Evolutionary conservation across 352 stramenopile genomes (phyloP).

Genomic region (Thalassiosira ordinaria): DNA sequence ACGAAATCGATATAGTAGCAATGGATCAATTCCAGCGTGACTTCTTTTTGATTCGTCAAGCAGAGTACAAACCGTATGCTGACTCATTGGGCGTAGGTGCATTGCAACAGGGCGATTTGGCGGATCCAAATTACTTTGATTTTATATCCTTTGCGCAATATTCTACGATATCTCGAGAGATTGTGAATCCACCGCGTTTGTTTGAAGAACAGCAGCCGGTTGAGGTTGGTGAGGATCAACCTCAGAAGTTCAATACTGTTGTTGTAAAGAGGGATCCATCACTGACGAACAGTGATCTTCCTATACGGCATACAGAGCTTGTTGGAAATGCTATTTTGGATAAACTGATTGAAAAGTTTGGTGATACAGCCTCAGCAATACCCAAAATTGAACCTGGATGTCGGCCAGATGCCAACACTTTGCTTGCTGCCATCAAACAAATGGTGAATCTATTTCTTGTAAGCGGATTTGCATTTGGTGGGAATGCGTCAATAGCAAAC

Average conservation of each 20-base stretch:
- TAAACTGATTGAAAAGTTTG: slow-evolving; percentile 72
- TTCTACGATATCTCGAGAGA: slow-evolving; percentile 73
- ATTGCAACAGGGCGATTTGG: slow-evolving; percentile 76
- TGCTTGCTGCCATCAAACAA: slow-evolving; percentile 63
- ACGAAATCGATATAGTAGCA: slow-evolving; percentile 79
- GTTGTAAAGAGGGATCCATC: slow-evolving; percentile 71
- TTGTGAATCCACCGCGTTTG: slow-evolving; percentile 64
- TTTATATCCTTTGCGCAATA: slow-evolving; percentile 86
- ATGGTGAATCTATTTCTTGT: slow-evolving; percentile 78
- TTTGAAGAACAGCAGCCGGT: slow-evolving; percentile 80
- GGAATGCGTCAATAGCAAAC: slow-evolving; percentile 47
- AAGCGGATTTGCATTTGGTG: slow-evolving; percentile 76
- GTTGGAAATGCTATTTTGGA: slow-evolving; percentile 74
- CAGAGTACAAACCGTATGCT: slow-evolving; percentile 80
- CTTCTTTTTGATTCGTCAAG: slow-evolving; percentile 77
- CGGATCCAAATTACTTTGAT: slow-evolving; percentile 86
- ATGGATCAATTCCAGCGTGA: slow-evolving; percentile 87
- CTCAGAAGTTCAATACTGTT: slow-evolving; percentile 61
- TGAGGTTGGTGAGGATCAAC: slow-evolving; percentile 49
- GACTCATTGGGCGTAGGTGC: slow-evolving; percentile 55
- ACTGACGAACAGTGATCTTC: slow-evolving; percentile 63
- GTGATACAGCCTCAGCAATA: slow-evolving; percentile 62
- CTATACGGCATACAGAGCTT: slow-evolving; percentile 48
- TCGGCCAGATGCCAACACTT: slow-evolving; percentile 17
- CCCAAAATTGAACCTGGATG: slow-evolving; percentile 53